A percentile compares a stretch with the other conserved stretches of the same genome.
These are phyloP conservation scores for Xylaria flabelliformis DNA, from an alignment of 495 filamentous ascomycete genomes.

Conservation along the genomic window DNA sequence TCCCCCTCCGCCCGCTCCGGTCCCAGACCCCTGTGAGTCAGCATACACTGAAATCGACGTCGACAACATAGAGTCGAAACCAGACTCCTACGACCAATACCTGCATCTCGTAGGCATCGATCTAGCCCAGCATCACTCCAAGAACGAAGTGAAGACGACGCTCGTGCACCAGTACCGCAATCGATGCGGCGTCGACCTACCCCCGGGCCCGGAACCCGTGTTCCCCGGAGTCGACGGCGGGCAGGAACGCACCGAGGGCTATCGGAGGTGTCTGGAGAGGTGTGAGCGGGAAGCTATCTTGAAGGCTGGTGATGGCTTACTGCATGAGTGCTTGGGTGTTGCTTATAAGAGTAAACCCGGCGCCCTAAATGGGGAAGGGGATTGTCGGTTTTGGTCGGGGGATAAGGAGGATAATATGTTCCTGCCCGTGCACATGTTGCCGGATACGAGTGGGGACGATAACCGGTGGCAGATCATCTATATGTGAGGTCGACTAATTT, in stretches of 20 bases:
- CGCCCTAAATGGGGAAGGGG: background rate
- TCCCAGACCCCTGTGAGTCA: conserved; percentile 24
- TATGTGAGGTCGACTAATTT: conserved; percentile 2
- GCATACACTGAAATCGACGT: conserved; percentile 34
- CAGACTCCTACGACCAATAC: conserved; percentile 23
- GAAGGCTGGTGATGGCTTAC: conserved; percentile 4
- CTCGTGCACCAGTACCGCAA: conserved; percentile 35
- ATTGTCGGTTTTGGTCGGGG: conserved; percentile 35
- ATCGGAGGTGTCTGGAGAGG: conserved; percentile 29
- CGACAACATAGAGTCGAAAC: conserved; percentile 29
- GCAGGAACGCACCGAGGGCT: background rate
- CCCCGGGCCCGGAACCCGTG: conserved; percentile 3
- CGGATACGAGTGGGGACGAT: background rate
- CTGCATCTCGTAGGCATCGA: conserved; percentile 25
- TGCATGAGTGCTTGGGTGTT: conserved; percentile 34
- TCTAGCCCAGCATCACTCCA: conserved; percentile 25
- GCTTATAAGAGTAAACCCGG: conserved; percentile 24
- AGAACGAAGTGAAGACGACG: conserved; percentile 13
- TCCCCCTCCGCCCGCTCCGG: background rate
- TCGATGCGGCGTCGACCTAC: conserved; percentile 27
- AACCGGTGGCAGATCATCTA: conserved; percentile 22
- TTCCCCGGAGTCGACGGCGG: background rate
- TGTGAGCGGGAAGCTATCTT: conserved; percentile 33
- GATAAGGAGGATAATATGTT: conserved; percentile 26
- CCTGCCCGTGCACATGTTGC: conserved; percentile 32